Evolutionary conservation across 345 rosid species (phyloP), one percentile per base, ranked within the genome.

Genomic region (Eutrema japonicum): DNA sequence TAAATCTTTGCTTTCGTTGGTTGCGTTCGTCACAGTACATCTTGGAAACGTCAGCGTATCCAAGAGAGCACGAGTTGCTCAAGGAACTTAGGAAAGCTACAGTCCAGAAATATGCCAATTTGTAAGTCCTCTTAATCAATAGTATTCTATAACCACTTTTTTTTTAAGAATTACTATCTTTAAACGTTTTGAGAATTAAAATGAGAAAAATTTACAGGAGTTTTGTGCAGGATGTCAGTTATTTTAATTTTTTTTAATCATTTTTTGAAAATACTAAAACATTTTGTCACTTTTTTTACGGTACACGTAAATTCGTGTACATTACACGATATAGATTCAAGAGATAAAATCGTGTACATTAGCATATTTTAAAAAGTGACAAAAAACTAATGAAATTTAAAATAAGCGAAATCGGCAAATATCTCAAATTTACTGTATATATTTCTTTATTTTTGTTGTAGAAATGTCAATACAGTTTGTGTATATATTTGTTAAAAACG

Each of bases 21-120:
- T 58, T 52, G 16, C 51, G 50, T 22, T 70, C 43, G 3, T 48
- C 4, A 63, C 37, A 75, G 78, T 75, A 75, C 63, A 66, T 74
- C 67, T 11, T 66, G 37, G 63, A 66, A 59, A 83, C 86, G 4
- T 79, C 79, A 64, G 87, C 77, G 2, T 82, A 79, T 56, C 89
- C 87, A 11, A 83, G 82, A 60, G 93, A 88, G 72, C 86, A 86
- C 36, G 77, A 73, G n/a, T 82, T 75, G 46, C 85, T 86, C 16
- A 88, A 76, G 77, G 72, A 74, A 32, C 59, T 88, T 40, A 58
- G 87, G 45, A 79, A 86, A 58, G 82, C 73, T 14, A 85, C 87
- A 0, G 74, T 46, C 13, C 59, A 72, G 3, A 80, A 83, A 32
- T 81, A 79, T 62, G 76, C 53, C 40, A 70, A 66, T 14, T 64